These are phyloP conservation scores for Cercospora zeina DNA, from an alignment of 2,329 filamentous ascomycete species.

Conservation along the genomic window DNA sequence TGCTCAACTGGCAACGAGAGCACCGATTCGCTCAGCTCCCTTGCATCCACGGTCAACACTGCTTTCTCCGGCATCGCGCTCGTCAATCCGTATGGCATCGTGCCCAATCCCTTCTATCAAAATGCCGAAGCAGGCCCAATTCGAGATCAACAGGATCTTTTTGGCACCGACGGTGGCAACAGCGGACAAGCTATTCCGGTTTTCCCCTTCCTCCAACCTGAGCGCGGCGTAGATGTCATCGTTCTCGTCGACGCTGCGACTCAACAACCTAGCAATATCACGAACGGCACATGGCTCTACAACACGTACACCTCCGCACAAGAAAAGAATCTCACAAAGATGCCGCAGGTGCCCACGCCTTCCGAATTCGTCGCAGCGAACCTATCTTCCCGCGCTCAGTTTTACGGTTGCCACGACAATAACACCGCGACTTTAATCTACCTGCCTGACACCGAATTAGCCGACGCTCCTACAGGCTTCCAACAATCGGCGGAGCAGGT, in stretches of 20 bases:
- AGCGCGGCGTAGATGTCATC: slow-evolving; percentile 22
- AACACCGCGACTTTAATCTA: slow-evolving; percentile 20
- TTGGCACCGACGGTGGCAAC: slow-evolving; percentile 20
- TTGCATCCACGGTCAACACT: slow-evolving; percentile 8
- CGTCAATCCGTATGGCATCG: slow-evolving; percentile 22
- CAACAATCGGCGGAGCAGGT: slow-evolving; percentile 3
- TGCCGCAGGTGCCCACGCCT: slow-evolving; percentile 20
- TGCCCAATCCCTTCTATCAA: slow-evolving; percentile 24
- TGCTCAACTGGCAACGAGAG: slow-evolving; percentile 18
- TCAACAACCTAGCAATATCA: slow-evolving; percentile 19
- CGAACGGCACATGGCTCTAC: slow-evolving; percentile 21
- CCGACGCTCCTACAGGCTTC: background rate
- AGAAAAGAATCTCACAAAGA: slow-evolving; percentile 14
- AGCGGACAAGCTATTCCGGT: slow-evolving; percentile 22
- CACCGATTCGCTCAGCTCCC: slow-evolving; percentile 13
- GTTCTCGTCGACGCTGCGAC: slow-evolving; percentile 22
- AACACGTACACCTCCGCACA: slow-evolving; percentile 23
- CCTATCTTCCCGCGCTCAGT: slow-evolving; percentile 19
- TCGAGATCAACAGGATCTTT: slow-evolving; percentile 17
- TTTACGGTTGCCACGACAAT: slow-evolving; percentile 22
- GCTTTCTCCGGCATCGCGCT: slow-evolving; percentile 4
- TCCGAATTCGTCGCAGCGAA: slow-evolving; percentile 14
- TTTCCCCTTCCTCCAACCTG: slow-evolving; percentile 21
- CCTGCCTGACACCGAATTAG: slow-evolving; percentile 19
- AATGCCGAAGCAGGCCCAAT: slow-evolving; percentile 16